Base-by-base conservation (phyloP, 2,329 filamentous ascomycete species). In the Ustulina deusta region DNA sequence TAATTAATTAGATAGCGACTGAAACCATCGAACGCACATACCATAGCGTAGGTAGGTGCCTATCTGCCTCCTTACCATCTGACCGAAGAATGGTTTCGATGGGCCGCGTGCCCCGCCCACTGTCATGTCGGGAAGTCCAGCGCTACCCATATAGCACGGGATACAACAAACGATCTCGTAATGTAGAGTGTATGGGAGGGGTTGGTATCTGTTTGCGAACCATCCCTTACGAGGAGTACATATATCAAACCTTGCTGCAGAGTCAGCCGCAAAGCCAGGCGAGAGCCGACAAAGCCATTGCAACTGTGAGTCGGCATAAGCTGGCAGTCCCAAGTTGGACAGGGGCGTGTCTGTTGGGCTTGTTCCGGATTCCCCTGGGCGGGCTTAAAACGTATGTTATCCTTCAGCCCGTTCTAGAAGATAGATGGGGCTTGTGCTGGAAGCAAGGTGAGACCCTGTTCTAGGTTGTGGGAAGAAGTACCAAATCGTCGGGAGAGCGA, bases 131-230 rank as follows among this genome's bases (percentile, higher is more conserved):
- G 6, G 7, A 11, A 34, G 17, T 46, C 51, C 66, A 65, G 58
- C 65, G 62, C 49, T 36, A 56, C 55, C 62, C 55, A 68, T 44
- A 59, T 58, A 60, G 55, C 36, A 52, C 42, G 59, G 59, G 49
- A 57, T n/a, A 44, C 62, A 49, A 27, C 42, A 46, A 46, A 46
- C 42, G 27, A 48, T 49, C 49, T n/a, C 54, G 60, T 32, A n/a
- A 10, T 52, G 49, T 52, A 52, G 38, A n/a, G 13, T 15, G 9
- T n/a, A 46, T 44, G 52, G 29, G 32, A 48, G 42, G 36, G 52
- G 48, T 51, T 55, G 22, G 38, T 52, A 65, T 68, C 52, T 15
- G 61, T 27, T 52, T 51, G 44, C n/a, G 56, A 61, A 51, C 34
- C 51, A 58, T 57, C 20, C 36, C 36, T 60, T 55, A 48, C 46